These are phyloP conservation scores for Neospermospora avenae DNA, from an alignment of 2,329 filamentous ascomycete genomes.

Conservation along the genomic window DNA sequence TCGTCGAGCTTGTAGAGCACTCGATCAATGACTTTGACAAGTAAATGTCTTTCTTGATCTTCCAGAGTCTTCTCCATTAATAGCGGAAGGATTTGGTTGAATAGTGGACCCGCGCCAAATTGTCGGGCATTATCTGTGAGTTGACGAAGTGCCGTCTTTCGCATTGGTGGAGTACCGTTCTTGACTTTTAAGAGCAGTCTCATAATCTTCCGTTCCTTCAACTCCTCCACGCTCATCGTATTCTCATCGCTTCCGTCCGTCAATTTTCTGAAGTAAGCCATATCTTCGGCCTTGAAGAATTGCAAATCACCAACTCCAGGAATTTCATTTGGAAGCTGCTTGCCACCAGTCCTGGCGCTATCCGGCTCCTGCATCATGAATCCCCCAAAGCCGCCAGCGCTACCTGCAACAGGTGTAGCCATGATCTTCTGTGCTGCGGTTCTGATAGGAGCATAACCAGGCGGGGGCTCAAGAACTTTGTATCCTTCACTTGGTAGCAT, in stretches of 20 bases:
- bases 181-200: conserved; percentile 94
- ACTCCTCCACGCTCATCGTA: conserved; percentile 83
- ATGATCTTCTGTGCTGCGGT: conserved; percentile 72
- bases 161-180: conserved; percentile 97
- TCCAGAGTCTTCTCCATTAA: conserved; percentile 98
- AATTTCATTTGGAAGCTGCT: conserved; percentile 91
- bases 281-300: conserved; percentile 98
- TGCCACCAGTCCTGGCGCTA: conserved; percentile 75
- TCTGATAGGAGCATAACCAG: conserved; percentile 83
- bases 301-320: conserved; percentile 93
- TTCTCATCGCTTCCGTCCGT: conserved; percentile 94
- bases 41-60: conserved; percentile 94
- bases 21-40: conserved; percentile 98
- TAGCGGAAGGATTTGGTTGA: conserved; percentile 94
- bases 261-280: conserved; percentile 97
- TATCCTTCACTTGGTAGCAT: conserved; percentile 92
- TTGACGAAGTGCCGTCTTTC: conserved; percentile 95
- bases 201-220: conserved; percentile 99
- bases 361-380: conserved; percentile 99
- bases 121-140: conserved; percentile 96
- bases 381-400: conserved; percentile 44
- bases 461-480: conserved; percentile 84
- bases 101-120: conserved; percentile 89
- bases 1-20: conserved; percentile 98
- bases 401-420: conserved; percentile 65